A percentile compares a stretch with the other conserved stretches of the same genome.
Conservation (phyloP, 2,329 filamentous ascomycete species). For the Xylariales sp. region DNA sequence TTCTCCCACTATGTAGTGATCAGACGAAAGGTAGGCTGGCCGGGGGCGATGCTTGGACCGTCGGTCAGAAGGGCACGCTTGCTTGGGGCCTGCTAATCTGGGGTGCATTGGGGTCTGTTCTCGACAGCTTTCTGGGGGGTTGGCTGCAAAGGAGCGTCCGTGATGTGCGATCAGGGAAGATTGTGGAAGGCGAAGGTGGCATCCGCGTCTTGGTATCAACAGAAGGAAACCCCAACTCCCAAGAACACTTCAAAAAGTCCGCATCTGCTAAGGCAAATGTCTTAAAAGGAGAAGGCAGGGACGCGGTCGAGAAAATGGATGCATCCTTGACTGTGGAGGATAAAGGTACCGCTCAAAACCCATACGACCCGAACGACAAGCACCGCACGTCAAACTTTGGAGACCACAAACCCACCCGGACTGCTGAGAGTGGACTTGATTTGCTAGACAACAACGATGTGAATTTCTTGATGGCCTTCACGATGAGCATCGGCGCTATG, state of each 20-base stretch:
- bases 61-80: constrained; percentile 38
- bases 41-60: constrained; percentile 46
- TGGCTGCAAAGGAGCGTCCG: constrained; percentile 80
- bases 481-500: constrained; percentile 79
- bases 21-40: constrained; percentile 32
- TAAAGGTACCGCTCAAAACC: constrained; percentile 31
- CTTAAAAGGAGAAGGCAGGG: constrained; percentile 39
- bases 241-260: constrained; percentile 27
- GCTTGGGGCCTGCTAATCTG: constrained; percentile 61
- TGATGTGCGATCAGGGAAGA: constrained; percentile 77
- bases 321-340: constrained; percentile 30
- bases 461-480: constrained; percentile 84
- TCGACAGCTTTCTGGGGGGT: constrained; percentile 86
- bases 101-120: constrained; percentile 73
- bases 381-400: constrained; percentile 49
- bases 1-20: constrained; percentile 63
- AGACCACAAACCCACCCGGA: constrained; percentile 54
- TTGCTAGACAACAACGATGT: constrained; percentile 93
- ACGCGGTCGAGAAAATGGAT: constrained; percentile 34
- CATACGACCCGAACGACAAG: constrained; percentile 46
- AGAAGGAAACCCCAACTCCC: constrained; percentile 19
- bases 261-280: constrained; percentile 36
- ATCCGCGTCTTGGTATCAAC: constrained; percentile 47
- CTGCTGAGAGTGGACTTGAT: constrained; percentile 63
- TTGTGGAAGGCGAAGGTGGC: constrained; percentile 83